Conservation (phyloP, 176 grass and related monocot genomes). For the Guadua angustifolia region DNA sequence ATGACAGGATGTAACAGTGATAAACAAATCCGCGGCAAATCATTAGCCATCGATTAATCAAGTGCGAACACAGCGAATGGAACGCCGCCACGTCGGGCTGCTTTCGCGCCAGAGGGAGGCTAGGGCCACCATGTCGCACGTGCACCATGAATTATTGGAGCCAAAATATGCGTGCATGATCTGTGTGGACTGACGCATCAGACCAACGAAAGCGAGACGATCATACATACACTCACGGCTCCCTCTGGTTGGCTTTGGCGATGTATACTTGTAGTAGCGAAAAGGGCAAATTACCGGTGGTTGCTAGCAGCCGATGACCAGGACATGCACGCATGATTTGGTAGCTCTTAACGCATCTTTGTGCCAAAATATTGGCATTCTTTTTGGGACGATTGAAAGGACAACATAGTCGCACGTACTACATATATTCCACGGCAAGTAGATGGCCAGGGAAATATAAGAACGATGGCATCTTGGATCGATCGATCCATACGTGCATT, state of each 20-base stretch:
- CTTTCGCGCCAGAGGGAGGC: conserved; percentile 4
- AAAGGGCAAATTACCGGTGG: not conserved
- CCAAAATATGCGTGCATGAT: not conserved
- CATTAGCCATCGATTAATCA: conserved; percentile 19
- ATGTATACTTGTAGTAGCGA: not conserved
- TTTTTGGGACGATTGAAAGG: conserved; percentile 25
- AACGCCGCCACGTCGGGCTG: not conserved
- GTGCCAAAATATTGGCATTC: conserved; percentile 22
- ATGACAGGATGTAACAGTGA: not conserved
- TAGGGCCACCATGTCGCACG: conserved; percentile 43
- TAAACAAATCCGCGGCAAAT: conserved; percentile 26
- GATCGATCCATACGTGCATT: not conserved
- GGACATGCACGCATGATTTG: not conserved
- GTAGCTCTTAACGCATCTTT: not conserved
- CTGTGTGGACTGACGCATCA: conserved; percentile 25
- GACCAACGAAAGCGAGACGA: conserved; percentile 1
- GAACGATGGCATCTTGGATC: conserved; percentile 1
- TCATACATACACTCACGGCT: not conserved
- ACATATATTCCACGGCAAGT: conserved; percentile 31
- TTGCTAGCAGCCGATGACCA: not conserved
- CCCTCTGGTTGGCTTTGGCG: conserved; percentile 27
- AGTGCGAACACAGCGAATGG: not conserved
- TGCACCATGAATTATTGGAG: conserved; percentile 30
- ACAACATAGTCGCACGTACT: conserved; percentile 26
- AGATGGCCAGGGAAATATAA: not conserved